Evolutionary conservation across 2,329 filamentous ascomycete species (phyloP).

Genomic region (Cercospora canescens): DNA sequence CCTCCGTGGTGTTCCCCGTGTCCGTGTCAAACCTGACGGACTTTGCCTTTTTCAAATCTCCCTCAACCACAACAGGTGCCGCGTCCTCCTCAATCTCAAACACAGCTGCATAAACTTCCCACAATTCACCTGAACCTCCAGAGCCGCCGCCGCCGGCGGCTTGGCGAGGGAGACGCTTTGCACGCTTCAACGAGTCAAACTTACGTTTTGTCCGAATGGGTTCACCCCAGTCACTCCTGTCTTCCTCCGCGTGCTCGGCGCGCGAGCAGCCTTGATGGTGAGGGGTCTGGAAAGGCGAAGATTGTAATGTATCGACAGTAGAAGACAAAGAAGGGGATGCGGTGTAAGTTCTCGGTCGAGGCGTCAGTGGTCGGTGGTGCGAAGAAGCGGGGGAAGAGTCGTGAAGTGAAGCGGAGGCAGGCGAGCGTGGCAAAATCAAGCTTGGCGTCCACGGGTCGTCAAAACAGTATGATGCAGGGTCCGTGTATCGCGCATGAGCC

Average conservation of each 20-base stretch:
- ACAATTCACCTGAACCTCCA: constrained; percentile 21
- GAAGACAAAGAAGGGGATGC: constrained; percentile 28
- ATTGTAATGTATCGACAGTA: constrained; percentile 27
- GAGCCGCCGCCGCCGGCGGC: constrained; percentile 11
- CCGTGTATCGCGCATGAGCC: constrained; percentile 1
- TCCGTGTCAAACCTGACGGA: constrained; percentile 1
- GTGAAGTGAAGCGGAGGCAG: constrained; percentile 3
- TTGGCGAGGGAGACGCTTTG: constrained; percentile 34
- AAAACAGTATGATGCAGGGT: constrained; percentile 4
- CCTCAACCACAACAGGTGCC: not conserved
- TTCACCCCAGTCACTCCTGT: constrained; percentile 9
- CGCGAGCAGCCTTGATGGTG: constrained; percentile 8
- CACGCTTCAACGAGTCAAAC: constrained; percentile 29
- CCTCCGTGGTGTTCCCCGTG: not conserved
- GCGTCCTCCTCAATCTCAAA: constrained; percentile 20
- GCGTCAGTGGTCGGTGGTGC: constrained; percentile 20
- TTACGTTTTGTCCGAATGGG: constrained; percentile 33
- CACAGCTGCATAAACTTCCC: constrained; percentile 36
- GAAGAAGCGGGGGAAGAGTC: constrained; percentile 7
- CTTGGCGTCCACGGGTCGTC: constrained; percentile 12
- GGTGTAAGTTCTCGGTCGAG: constrained; percentile 22
- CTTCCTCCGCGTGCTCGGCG: constrained; percentile 11
- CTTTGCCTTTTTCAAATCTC: constrained; percentile 9
- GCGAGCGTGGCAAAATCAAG: constrained; percentile 18
- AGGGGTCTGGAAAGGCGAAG: constrained; percentile 28